Conservation (phyloP, 2,329 filamentous ascomycete species). For the Cercospora brassicicola region DNA sequence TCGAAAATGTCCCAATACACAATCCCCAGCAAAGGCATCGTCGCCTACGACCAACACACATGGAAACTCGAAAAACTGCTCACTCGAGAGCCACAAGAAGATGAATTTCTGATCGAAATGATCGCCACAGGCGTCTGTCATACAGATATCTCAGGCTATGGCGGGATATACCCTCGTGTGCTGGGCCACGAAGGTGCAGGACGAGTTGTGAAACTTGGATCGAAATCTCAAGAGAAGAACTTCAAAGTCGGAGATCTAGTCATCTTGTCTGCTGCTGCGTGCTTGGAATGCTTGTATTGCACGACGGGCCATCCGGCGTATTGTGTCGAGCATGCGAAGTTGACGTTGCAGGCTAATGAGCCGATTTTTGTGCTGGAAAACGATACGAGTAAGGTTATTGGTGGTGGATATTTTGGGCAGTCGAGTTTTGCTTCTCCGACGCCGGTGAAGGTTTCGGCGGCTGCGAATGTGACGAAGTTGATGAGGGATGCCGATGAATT, state of each 20-base stretch:
- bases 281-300: slow-evolving; percentile 48
- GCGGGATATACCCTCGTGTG: slow-evolving; percentile 29
- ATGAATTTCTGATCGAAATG: slow-evolving; percentile 54
- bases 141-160: slow-evolving; percentile 43
- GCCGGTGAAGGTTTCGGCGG: slow-evolving; percentile 34
- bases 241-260: slow-evolving; percentile 44
- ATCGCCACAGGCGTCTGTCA: slow-evolving; percentile 56
- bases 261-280: slow-evolving; percentile 47
- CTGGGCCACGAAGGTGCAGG: slow-evolving; percentile 34
- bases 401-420: slow-evolving; percentile 43
- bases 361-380: slow-evolving; percentile 26
- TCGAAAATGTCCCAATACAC: slow-evolving; percentile 22
- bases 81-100: slow-evolving; percentile 28
- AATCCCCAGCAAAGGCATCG: slow-evolving; percentile 33
- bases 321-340: slow-evolving; percentile 47
- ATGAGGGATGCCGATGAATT: slow-evolving; percentile 32
- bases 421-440: slow-evolving; percentile 39
- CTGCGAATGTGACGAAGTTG: slow-evolving; percentile 33
- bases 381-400: slow-evolving; percentile 24
- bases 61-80: slow-evolving; percentile 28
- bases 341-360: slow-evolving; percentile 31
- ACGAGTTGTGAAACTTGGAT: slow-evolving; percentile 24
- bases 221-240: slow-evolving; percentile 13
- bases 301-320: slow-evolving; percentile 47
- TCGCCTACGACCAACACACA: slow-evolving; percentile 30